Conservation (phyloP, 2,329 filamentous ascomycete genomes). For the Colletotrichum sidae region DNA sequence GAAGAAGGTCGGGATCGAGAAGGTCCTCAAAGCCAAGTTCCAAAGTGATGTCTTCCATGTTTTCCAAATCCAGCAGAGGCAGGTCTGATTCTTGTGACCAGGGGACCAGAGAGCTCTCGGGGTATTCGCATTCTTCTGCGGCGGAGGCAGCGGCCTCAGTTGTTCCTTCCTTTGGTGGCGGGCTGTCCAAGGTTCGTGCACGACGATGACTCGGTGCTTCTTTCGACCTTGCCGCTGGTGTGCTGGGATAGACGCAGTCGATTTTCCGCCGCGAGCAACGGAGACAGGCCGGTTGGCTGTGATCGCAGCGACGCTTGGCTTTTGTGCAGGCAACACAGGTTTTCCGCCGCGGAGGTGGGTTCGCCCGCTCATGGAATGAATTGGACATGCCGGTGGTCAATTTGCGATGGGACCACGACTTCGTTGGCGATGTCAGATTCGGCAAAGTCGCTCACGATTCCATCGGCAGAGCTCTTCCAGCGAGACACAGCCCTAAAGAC, state of each 20-base stretch:
- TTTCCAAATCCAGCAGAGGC: not conserved
- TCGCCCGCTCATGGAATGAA: conserved; percentile 49
- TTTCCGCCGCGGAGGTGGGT: conserved; percentile 63
- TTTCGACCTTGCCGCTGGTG: conserved; percentile 1
- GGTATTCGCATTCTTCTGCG: not conserved
- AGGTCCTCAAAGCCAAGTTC: conserved; percentile 20
- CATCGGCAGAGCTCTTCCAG: not conserved
- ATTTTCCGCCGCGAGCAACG: conserved; percentile 63
- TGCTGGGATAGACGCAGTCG: conserved; percentile 57
- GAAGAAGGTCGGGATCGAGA: conserved; percentile 11
- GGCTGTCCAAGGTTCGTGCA: not conserved
- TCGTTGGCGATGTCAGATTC: not conserved
- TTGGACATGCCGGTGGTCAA: conserved; percentile 23
- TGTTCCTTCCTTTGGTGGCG: not conserved
- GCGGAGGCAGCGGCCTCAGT: not conserved
- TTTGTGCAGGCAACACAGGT: conserved; percentile 68
- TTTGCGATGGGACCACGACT: not conserved
- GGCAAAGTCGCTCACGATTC: not conserved
- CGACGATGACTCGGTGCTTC: not conserved
- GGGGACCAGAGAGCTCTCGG: conserved; percentile 1
- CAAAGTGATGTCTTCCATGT: conserved; percentile 4
- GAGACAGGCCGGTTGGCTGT: conserved; percentile 61
- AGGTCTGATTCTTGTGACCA: conserved; percentile 11
- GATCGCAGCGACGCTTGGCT: conserved; percentile 68
- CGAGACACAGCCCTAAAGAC: not conserved